Evolutionary conservation across 257 asterid genomes (phyloP).

Genomic region (Scutellaria galericulata): DNA sequence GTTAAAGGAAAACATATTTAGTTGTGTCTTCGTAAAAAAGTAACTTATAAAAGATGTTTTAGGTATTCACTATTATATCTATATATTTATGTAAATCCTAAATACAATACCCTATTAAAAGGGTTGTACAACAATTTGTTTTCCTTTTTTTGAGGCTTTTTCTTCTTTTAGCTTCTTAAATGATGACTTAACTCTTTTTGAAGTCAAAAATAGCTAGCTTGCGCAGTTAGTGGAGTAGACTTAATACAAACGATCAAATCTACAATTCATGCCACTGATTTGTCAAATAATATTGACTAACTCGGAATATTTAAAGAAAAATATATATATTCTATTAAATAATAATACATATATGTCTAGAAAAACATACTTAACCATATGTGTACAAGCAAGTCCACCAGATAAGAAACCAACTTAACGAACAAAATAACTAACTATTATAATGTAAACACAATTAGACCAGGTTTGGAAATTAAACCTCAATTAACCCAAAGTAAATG

Average conservation of each 20-base stretch:
- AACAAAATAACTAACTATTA: constrained; percentile 28
- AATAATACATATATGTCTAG: background rate
- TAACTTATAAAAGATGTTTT: too few species aligned
- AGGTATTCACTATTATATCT: too few species aligned
- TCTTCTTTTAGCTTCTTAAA: too few species aligned
- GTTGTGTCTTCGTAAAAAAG: too few species aligned
- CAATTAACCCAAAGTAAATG: constrained; percentile 22
- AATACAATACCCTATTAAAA: too few species aligned
- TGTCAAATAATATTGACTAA: background rate
- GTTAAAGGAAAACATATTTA: too few species aligned
- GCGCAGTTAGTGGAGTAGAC: constrained; percentile 44
- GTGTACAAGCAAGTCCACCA: background rate
- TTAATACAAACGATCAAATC: background rate
- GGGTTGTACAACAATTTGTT: too few species aligned
- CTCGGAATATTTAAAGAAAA: too few species aligned
- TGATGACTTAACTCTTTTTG: constrained; percentile 11
- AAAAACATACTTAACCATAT: background rate
- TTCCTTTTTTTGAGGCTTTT: too few species aligned
- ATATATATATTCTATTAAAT: too few species aligned
- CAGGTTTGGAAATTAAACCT: constrained; percentile 26
- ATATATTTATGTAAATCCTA: too few species aligned
- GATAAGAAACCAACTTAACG: constrained; percentile 38
- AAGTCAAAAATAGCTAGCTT: constrained; percentile 39
- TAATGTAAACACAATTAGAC: constrained; percentile 36
- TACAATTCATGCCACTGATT: background rate